Evolutionary conservation across 768 basidiomycete genomes (phyloP).

Genomic region (Leccinum broughii): DNA sequence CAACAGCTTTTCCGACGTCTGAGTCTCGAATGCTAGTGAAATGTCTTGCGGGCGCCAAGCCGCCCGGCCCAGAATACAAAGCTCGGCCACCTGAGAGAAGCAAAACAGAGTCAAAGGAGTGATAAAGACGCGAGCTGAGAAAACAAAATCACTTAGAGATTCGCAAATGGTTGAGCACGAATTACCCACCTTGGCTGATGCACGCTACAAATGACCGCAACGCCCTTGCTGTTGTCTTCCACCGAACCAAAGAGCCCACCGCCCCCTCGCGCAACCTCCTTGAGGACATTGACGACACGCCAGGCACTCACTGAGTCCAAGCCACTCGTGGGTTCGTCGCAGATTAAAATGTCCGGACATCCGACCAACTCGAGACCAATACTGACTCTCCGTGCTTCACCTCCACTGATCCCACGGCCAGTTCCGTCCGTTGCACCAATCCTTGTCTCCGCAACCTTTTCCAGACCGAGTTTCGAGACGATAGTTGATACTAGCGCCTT

Average conservation of each 20-base stretch:
- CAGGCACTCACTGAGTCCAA: constrained; percentile 88
- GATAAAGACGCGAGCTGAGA: constrained; percentile 75
- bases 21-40: constrained; percentile 44
- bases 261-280: constrained; percentile 62
- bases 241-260: constrained; percentile 24
- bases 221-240: constrained; percentile 53
- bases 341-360: constrained; percentile 77
- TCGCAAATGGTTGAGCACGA: background rate
- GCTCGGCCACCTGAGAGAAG: constrained; percentile 76
- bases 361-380: constrained; percentile 90
- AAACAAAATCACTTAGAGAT: background rate
- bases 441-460: constrained; percentile 62
- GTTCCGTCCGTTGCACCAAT: constrained; percentile 69
- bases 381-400: constrained; percentile 87
- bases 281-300: constrained; percentile 75
- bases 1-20: constrained; percentile 36
- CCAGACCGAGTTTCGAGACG: constrained; percentile 77
- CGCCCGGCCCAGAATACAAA: constrained; percentile 78
- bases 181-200: constrained; percentile 75
- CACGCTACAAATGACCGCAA: constrained; percentile 82
- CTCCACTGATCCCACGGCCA: constrained; percentile 84
- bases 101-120: constrained; percentile 79
- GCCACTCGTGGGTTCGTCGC: constrained; percentile 85
- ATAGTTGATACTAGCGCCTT: constrained; percentile 64
- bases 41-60: constrained; percentile 64